These are phyloP conservation scores for Dictyostelium brefeldianum DNA, from an alignment of 78 protist species.

Conservation along the genomic window DNA sequence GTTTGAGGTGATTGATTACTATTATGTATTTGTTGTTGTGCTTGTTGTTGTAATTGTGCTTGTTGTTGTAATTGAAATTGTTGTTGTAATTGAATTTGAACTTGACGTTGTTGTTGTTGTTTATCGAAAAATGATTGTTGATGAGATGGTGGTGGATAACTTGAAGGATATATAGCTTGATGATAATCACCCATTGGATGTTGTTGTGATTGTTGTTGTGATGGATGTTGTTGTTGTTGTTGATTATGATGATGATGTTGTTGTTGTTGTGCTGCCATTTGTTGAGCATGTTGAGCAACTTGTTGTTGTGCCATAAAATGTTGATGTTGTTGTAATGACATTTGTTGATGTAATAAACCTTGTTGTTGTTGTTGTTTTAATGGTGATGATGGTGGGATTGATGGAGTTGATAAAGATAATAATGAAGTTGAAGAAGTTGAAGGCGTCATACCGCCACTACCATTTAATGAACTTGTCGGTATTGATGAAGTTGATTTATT, in stretches of 20 bases:
- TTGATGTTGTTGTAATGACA: background rate
- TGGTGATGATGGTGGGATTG: background rate
- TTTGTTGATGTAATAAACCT: background rate
- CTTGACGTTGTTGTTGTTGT: background rate
- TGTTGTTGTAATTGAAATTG: background rate
- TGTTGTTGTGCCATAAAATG: background rate
- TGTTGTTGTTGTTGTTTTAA: background rate
- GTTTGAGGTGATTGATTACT: background rate
- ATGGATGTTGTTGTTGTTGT: background rate
- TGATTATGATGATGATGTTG: background rate
- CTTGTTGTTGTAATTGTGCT: background rate
- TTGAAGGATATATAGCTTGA: conserved; percentile 2
- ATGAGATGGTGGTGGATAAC: conserved; percentile 7
- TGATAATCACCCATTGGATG: background rate
- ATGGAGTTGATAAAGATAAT: background rate
- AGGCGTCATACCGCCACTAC: background rate
- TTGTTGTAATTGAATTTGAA: background rate
- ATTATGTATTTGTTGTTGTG: background rate
- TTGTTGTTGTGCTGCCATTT: conserved; percentile 2
- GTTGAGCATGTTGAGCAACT: background rate
- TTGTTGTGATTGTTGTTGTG: background rate
- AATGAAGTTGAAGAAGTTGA: conserved; percentile 19
- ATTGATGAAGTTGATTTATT: conserved; percentile 8
- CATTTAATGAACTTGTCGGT: background rate
- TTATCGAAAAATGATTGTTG: background rate